Percentiles rank a stretch among this genome's conserved stretches.
Evolutionary conservation across 2,329 filamentous ascomycete genomes (phyloP).

Genomic region (Dactylellina cionopaga): DNA sequence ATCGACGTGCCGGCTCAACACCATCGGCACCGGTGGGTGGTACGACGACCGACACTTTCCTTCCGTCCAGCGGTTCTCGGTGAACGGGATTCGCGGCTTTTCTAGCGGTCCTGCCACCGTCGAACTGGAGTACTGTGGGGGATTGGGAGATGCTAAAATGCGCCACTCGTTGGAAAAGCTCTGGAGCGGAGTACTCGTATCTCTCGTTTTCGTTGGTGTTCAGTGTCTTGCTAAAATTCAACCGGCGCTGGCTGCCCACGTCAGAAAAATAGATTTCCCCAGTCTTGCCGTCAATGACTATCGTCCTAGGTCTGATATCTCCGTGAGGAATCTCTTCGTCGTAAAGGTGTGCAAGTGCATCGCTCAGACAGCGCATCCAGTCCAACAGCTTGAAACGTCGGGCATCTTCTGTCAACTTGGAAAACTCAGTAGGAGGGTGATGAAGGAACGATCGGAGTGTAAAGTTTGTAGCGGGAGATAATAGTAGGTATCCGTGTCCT

Average conservation of each 20-base stretch:
- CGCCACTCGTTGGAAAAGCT: constrained; percentile 65
- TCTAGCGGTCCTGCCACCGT: constrained; percentile 39
- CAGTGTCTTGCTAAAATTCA: constrained; percentile 32
- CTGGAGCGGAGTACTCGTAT: constrained; percentile 79
- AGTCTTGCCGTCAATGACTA: constrained; percentile 71
- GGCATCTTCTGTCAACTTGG: constrained; percentile 70
- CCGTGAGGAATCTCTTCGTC: constrained; percentile 72
- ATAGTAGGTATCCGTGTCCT: constrained; percentile 72
- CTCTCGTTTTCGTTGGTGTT: constrained; percentile 56
- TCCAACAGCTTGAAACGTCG: constrained; percentile 72
- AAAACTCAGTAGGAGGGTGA: constrained; percentile 71
- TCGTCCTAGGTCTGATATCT: constrained; percentile 75
- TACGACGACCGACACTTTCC: constrained; percentile 13
- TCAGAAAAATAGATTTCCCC: constrained; percentile 76
- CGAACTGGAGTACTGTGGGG: constrained; percentile 40
- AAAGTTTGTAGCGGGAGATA: constrained; percentile 73
- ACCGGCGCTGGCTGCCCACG: constrained; percentile 60
- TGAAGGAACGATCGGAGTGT: constrained; percentile 75
- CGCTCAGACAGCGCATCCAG: constrained; percentile 78
- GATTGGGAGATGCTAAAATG: constrained; percentile 48
- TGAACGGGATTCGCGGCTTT: constrained; percentile 15
- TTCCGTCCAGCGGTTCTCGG: constrained; percentile 17
- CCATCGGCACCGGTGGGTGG: constrained; percentile 33
- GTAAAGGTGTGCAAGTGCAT: constrained; percentile 75
- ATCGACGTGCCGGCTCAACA: constrained; percentile 29